Percentiles rank a stretch among this genome's conserved stretches.
These are phyloP conservation scores for Chlorophyllum brunneum DNA, from an alignment of 768 basidiomycete species.

Conservation along the genomic window DNA sequence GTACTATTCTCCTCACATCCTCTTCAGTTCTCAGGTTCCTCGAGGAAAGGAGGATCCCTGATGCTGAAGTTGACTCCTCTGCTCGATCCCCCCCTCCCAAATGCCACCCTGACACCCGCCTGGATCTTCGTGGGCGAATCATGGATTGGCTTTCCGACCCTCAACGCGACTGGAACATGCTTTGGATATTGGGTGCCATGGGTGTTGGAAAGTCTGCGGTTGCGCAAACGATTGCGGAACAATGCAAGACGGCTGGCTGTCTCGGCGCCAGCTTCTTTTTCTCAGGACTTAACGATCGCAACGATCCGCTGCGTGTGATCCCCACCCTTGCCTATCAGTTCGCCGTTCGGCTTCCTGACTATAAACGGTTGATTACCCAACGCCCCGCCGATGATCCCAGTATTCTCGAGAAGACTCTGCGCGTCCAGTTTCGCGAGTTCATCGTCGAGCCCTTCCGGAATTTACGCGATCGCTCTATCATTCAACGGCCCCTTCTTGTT, in stretches of 20 bases:
- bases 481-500: not conserved
- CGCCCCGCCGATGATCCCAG: not conserved
- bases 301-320: not conserved
- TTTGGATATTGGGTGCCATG: slow-evolving; percentile 3
- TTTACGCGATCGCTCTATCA: not conserved
- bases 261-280: slow-evolving; percentile 9
- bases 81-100: slow-evolving; percentile 7
- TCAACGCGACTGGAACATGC: not conserved
- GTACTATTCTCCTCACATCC: no score
- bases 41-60: no score
- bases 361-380: not conserved
- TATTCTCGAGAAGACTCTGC: not conserved
- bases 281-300: not conserved
- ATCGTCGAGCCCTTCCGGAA: not conserved
- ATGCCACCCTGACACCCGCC: slow-evolving; percentile 4
- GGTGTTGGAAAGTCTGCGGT: slow-evolving; percentile 11
- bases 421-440: not conserved
- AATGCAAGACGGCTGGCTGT: not conserved
- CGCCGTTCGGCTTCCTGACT: not conserved
- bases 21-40: no score
- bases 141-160: not conserved
- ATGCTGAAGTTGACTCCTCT: slow-evolving; percentile 5
- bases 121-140: not conserved
- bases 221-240: slow-evolving; percentile 1
- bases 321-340: slow-evolving; percentile 10